phyloP scores from a whole-genome alignment of 768 basidiomycete species.

The Termitomyces heimii region DNA sequence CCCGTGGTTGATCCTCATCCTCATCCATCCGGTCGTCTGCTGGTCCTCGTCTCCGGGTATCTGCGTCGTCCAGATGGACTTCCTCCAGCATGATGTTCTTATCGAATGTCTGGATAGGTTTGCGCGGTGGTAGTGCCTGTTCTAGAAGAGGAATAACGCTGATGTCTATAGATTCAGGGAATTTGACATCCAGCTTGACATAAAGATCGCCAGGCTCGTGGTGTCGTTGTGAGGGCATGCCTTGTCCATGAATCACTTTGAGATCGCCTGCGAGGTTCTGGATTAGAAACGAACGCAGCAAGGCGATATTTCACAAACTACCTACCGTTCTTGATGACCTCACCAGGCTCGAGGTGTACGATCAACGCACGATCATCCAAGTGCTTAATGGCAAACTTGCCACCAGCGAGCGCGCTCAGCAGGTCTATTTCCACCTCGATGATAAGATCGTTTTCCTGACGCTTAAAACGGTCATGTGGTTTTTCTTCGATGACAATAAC shows the following conservation, averaged over 20 bases:
- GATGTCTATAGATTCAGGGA: constrained; percentile 79
- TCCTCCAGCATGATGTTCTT: constrained; percentile 75
- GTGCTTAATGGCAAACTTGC: constrained; percentile 85
- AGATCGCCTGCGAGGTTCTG: constrained; percentile 53
- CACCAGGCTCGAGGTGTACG: constrained; percentile 81
- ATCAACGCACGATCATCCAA: constrained; percentile 88
- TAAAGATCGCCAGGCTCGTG: constrained; percentile 95
- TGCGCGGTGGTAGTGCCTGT: constrained; percentile 77
- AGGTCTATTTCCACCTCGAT: constrained; percentile 89
- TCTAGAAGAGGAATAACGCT: constrained; percentile 70
- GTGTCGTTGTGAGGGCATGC: constrained; percentile 98
- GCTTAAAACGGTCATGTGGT: constrained; percentile 81
- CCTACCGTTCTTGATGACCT: constrained; percentile 90
- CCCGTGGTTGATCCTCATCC: constrained; percentile 86
- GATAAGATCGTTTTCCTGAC: constrained; percentile 83
- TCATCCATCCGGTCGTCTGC: constrained; percentile 89
- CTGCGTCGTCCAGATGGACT: constrained; percentile 74
- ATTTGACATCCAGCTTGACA: constrained; percentile 79
- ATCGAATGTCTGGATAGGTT: constrained; percentile 57
- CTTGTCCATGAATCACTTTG: constrained; percentile 90
- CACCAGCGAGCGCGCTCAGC: constrained; percentile 89
- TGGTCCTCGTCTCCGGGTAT: constrained; percentile 51
- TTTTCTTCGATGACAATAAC: constrained; percentile 93
- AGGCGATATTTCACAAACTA: constrained; percentile 4
- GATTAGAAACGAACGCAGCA: neutral